phyloP scores from a whole-genome alignment of 2,329 filamentous ascomycete genomes.

The Periconia macrospinosa region DNA sequence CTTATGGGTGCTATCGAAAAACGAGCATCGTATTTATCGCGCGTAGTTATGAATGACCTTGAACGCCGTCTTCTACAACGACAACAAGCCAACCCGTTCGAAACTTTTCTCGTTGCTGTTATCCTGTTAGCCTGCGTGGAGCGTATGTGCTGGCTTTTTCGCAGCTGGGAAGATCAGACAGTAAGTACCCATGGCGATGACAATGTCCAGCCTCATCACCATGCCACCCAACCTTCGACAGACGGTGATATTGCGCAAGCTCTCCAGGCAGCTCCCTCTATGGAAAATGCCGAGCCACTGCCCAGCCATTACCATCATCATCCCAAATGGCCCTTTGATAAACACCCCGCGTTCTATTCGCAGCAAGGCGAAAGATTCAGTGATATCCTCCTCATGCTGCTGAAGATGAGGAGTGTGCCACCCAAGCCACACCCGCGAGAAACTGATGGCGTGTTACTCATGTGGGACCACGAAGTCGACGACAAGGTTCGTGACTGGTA shows the following conservation, averaged over 20 bases:
- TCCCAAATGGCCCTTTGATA: slow-evolving; percentile 57
- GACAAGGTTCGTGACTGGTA: slow-evolving; percentile 41
- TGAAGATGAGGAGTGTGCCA: slow-evolving; percentile 58
- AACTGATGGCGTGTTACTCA: slow-evolving; percentile 38
- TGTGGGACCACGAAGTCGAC: slow-evolving; percentile 35
- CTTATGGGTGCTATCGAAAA: slow-evolving; percentile 59
- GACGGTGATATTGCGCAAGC: slow-evolving; percentile 26
- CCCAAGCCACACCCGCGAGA: slow-evolving; percentile 41
- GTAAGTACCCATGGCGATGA: not conserved
- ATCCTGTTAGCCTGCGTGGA: slow-evolving; percentile 62
- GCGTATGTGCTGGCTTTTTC: slow-evolving; percentile 61
- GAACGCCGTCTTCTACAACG: slow-evolving; percentile 62
- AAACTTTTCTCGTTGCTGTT: slow-evolving; percentile 62
- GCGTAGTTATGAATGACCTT: slow-evolving; percentile 60
- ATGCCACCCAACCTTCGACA: slow-evolving; percentile 4
- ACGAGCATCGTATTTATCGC: slow-evolving; percentile 55
- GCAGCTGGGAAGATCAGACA: slow-evolving; percentile 49
- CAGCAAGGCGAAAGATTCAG: slow-evolving; percentile 61
- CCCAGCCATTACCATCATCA: slow-evolving; percentile 12
- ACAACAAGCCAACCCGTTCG: slow-evolving; percentile 59
- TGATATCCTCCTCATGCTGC: slow-evolving; percentile 59
- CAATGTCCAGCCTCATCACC: slow-evolving; percentile 5
- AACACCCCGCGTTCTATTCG: slow-evolving; percentile 54
- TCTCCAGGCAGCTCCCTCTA: slow-evolving; percentile 19
- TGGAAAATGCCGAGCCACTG: slow-evolving; percentile 7